Evolutionary conservation across 495 filamentous ascomycete species (phyloP), one percentile per base, ranked within the genome.

Genomic region (Glonium stellatum): DNA sequence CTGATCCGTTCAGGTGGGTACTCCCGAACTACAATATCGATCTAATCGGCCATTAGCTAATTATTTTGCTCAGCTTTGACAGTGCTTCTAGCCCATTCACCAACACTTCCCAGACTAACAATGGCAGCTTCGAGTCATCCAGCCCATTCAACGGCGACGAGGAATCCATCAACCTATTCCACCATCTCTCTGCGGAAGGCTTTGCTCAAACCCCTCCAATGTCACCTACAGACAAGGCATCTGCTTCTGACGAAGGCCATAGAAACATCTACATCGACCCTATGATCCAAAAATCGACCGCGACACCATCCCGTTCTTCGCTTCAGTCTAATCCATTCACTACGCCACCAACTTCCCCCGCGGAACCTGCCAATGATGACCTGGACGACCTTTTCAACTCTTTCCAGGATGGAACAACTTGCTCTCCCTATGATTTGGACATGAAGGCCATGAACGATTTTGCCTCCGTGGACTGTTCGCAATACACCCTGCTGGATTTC

Each of bases 371-470:
- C 19, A 47, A 55, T 27, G 58, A 64, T 23, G 62, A 65, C 4
- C 21, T 65, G 11, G 65, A 64, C 6, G 57, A 63, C 1, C 21
- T 67, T 12, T 67, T 67, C 49, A 61, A 51, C 52, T 23, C 53
- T 15, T 19, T 64, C 19, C 54, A 54, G 35, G 54, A 46, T 39
- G 53, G 55, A 10, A 58, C 22, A 11, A 25, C 54, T 2, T 63
- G 54, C 46, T 63, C 65, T 10, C 65, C 63, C 31, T 67, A 64
- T 49, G 65, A 67, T 18, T 53, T 67, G 23, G 64, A 67, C 46
- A 67, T 67, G 64, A 63, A 67, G 25, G 65, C 65, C 0, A 61
- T 67, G 61, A 44, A 35, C 34, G 65, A 67, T 1, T 67, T 64
- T 41, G 57, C 64, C 15, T 61, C 60, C 9, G 36, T 67, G 13